phyloP scores from a whole-genome alignment of 2,329 filamentous ascomycete genomes.

The Fonsecaea monophora region DNA sequence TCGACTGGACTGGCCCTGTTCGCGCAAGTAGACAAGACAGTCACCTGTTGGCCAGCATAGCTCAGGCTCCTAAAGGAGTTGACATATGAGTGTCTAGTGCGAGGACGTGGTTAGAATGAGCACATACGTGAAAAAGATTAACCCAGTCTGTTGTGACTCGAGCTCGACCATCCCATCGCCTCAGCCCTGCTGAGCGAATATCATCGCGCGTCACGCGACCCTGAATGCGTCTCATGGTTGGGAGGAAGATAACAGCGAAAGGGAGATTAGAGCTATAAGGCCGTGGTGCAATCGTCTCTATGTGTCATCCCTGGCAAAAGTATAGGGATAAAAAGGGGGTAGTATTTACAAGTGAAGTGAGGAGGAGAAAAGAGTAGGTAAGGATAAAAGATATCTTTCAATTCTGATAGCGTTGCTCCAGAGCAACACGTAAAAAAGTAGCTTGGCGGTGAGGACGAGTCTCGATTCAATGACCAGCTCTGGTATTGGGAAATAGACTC shows the following conservation, averaged over 20 bases:
- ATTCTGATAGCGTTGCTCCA: neutral
- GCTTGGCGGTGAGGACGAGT: conserved; percentile 21
- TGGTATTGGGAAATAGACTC: neutral
- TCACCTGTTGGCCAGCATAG: conserved; percentile 40
- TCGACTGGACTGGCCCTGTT: conserved; percentile 40
- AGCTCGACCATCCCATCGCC: conserved; percentile 39
- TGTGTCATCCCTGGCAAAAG: conserved; percentile 30
- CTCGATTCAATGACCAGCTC: conserved; percentile 11
- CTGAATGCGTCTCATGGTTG: conserved; percentile 34
- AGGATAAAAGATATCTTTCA: conserved; percentile 5
- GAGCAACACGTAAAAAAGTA: conserved; percentile 14
- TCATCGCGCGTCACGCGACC: conserved; percentile 39
- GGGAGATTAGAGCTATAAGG: conserved; percentile 20
- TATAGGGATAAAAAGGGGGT: conserved; percentile 4
- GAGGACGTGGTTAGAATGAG: neutral
- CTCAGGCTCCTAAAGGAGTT: conserved; percentile 38
- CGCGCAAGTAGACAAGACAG: conserved; percentile 39
- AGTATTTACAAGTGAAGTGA: conserved; percentile 6
- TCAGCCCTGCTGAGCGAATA: conserved; percentile 39
- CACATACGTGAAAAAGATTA: conserved; percentile 39
- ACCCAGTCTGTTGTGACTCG: conserved; percentile 41
- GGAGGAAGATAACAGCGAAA: conserved; percentile 3
- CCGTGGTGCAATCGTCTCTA: conserved; percentile 13
- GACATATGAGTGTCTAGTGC: conserved; percentile 8
- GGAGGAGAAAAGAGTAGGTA: neutral